Base-by-base conservation (phyloP, 1,284 basidiomycete species). In the Tylopilus sp. region DNA sequence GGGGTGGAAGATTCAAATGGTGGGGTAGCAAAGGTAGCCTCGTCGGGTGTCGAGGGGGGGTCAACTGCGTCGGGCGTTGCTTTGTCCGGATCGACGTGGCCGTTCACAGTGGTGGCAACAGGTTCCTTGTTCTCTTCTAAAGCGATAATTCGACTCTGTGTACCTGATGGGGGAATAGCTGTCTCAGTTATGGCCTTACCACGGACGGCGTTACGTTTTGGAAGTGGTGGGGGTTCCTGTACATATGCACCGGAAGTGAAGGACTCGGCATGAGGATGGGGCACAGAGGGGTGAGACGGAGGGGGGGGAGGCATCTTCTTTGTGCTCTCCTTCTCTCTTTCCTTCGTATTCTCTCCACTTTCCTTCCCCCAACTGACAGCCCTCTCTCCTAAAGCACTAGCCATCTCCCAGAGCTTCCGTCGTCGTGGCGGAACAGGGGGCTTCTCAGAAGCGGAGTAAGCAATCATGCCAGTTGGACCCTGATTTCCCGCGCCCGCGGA, bases 321-420 rank as follows among this genome's bases (percentile, higher is more conserved):
- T 40, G 48, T 19, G 18, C 33, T 9, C 37, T 52, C 52, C 33
- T 54, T 51, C 44, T 55, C 57, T 51, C 73, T 71, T 13, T 68
- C 68, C 29, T 52, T 61, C 15, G n/a, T 11, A 26, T 34, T 54
- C 39, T 66, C 61, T 7, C 48, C 61, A 23, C 42, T 44, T 37
- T 64, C 64, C 42, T 59, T 65, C 0, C 58, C 40, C 64, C 67
- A 81, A 56, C 71, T 77, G 4, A 66, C 75, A 34, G 80, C 80
- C 35, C 71, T 69, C 59, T 81, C 80, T 2, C 75, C 71, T 6
- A 82, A 57, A 2, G 75, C 77, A 52, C 72, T 77, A 3, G 78
- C 77, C 69, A 81, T 77, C 11, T 78, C 74, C 80, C 80, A 82
- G 16, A 82, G 52, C 1, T 76, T 76, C 48, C 76, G 67, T 46